A percentile compares a stretch with the other conserved stretches of the same genome.
phyloP scores from a whole-genome alignment of 805 yeast species.

The Candida vaughaniae region DNA sequence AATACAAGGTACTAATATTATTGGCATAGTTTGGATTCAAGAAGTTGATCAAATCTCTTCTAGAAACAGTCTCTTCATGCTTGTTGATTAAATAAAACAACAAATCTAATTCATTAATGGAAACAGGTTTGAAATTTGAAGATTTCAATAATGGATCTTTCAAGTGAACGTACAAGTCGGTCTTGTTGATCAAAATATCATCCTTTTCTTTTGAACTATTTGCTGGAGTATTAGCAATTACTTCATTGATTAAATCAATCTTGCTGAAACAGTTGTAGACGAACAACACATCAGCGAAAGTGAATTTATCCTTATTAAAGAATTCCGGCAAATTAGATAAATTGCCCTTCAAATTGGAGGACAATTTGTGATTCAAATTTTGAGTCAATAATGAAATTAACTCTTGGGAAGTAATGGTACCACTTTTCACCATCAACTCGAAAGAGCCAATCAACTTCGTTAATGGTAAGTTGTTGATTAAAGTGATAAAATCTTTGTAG shows the following conservation, averaged over 20 bases:
- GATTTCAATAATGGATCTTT: conserved; percentile 44
- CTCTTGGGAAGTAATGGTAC: conserved; percentile 29
- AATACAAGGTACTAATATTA: conserved; percentile 31
- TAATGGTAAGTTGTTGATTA: conserved; percentile 44
- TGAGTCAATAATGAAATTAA: conserved; percentile 32
- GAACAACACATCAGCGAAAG: conserved; percentile 39
- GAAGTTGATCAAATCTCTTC: conserved; percentile 41
- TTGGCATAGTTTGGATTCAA: conserved; percentile 58
- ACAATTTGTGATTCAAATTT: conserved; percentile 42
- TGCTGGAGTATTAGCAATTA: conserved; percentile 46
- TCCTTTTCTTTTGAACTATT: conserved; percentile 35
- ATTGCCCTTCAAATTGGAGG: conserved; percentile 35
- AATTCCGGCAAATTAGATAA: conserved; percentile 35
- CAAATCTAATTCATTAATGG: conserved; percentile 39
- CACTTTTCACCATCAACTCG: conserved; percentile 34
- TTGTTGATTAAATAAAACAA: conserved; percentile 40
- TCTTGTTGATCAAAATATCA: conserved; percentile 41
- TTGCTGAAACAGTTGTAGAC: conserved; percentile 40
- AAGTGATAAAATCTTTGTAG: conserved; percentile 38
- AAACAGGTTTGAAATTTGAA: conserved; percentile 42
- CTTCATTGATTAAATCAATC: conserved; percentile 45
- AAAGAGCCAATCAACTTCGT: conserved; percentile 45
- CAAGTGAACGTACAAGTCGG: conserved; percentile 40
- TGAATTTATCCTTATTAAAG: conserved; percentile 31
- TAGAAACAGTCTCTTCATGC: conserved; percentile 37